Conservation (phyloP, 176 grass and related monocot genomes). For the Ampelocalamus luodianensis region DNA sequence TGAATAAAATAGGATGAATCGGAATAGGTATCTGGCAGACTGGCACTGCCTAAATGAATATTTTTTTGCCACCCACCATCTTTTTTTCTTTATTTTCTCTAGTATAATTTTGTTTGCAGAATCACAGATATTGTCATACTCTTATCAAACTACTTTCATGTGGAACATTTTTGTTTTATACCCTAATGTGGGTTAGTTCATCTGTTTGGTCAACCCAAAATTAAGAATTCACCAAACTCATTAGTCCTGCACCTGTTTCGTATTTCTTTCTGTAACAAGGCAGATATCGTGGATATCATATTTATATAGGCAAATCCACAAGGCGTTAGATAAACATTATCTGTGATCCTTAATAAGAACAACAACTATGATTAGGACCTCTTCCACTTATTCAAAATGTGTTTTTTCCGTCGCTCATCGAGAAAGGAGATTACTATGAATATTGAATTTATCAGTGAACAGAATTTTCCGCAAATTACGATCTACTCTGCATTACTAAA, state of each 20-base stretch:
- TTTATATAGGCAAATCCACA: constrained; percentile 34
- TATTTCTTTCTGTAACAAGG: constrained; percentile 26
- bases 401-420: not conserved
- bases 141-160: constrained; percentile 23
- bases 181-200: constrained; percentile 28
- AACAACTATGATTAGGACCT: constrained; percentile 31
- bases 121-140: constrained; percentile 40
- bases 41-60: constrained; percentile 36
- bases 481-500: constrained; percentile 9
- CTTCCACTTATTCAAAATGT: constrained; percentile 34
- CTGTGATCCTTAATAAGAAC: constrained; percentile 40
- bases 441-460: not conserved
- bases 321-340: constrained; percentile 35
- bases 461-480: not conserved
- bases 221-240: constrained; percentile 56
- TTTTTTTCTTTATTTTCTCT: constrained; percentile 15
- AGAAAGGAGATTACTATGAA: constrained; percentile 1
- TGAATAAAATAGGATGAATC: constrained; percentile 30
- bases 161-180: constrained; percentile 29
- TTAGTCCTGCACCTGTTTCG: constrained; percentile 31
- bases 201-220: constrained; percentile 60
- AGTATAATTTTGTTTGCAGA: constrained; percentile 39
- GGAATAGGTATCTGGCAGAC: constrained; percentile 29
- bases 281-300: constrained; percentile 48
- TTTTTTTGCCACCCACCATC: constrained; percentile 46